Conservation (phyloP, 2,329 filamentous ascomycete genomes). For the Microascus cirrosus region DNA sequence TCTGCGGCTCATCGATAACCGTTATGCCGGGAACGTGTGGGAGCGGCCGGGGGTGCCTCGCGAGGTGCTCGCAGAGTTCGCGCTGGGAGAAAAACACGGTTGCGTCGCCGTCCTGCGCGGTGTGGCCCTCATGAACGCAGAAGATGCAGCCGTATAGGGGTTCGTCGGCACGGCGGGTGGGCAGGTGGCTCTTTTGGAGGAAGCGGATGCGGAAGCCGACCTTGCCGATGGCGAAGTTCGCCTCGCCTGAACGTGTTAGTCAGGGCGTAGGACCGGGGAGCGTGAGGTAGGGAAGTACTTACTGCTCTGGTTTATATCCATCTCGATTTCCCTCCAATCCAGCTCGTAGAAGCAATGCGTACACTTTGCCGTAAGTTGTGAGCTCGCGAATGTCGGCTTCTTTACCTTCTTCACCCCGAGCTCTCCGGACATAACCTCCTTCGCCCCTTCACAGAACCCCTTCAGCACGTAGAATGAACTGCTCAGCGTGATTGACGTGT, state of each 20-base stretch:
- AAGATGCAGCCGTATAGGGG: slow-evolving; percentile 43
- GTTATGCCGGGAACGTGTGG: slow-evolving; percentile 35
- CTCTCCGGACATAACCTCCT: slow-evolving; percentile 34
- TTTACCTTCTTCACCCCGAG: slow-evolving; percentile 38
- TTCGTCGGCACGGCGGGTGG: slow-evolving; percentile 37
- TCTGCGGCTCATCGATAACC: slow-evolving; percentile 30
- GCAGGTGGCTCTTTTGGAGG: slow-evolving; percentile 43
- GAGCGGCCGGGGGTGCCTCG: slow-evolving; percentile 41
- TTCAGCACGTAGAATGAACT: slow-evolving; percentile 42
- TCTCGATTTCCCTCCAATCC: slow-evolving; percentile 39
- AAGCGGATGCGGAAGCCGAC: slow-evolving; percentile 42
- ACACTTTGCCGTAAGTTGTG: slow-evolving; percentile 37
- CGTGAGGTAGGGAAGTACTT: slow-evolving; percentile 11
- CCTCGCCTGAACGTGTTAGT: slow-evolving; percentile 21
- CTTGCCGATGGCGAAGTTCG: slow-evolving; percentile 32
- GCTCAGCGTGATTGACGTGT: slow-evolving; percentile 7
- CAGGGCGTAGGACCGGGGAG: not conserved
- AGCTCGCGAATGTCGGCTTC: slow-evolving; percentile 29
- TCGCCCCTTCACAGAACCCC: slow-evolving; percentile 44
- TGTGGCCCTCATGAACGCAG: slow-evolving; percentile 37
- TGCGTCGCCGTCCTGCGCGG: slow-evolving; percentile 40
- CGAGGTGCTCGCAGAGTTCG: slow-evolving; percentile 40
- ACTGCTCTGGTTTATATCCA: slow-evolving; percentile 38
- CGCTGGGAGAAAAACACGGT: slow-evolving; percentile 45
- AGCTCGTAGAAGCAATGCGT: slow-evolving; percentile 41